Base-by-base conservation (phyloP, 352 stramenopile species). In the Peronosclerospora sorghi region DNA sequence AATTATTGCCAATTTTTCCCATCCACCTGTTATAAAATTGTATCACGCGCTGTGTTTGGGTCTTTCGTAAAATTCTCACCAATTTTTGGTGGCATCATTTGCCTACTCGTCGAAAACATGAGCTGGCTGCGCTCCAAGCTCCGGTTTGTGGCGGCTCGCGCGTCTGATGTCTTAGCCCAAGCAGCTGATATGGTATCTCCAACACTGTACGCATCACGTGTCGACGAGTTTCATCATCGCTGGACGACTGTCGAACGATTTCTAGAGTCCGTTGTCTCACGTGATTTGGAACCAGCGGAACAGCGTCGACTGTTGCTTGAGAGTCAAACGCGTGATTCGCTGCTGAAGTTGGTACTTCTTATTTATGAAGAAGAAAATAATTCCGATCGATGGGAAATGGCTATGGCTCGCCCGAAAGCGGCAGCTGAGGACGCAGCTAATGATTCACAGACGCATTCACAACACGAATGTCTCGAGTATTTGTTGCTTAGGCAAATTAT, bases 311-410 rank as follows among this genome's bases (percentile, higher is more conserved):
- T 86, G 34, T 52, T 91, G 32, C 67, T 83, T 14, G 75, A 91
- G 26, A 87, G 71, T 12, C 75, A 86, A 59, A 90, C 75, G 35
- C 71, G 75, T 39, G 77, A 93, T 45, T 86, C 75, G 43, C 54
- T 93, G 34, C 68, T 86, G 34, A 88, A 86, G 62, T 64, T 93
- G 38, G 80, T 93, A 55, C 62, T 89, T 56, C 65, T 93, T 18
- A 83, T 93, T 51, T 87, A 82, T 56, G 73, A 76, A 19, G 80
- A 93, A 42, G 80, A 93, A 38, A 85, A 79, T 49, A 74, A 68
- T 23, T 69, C 69, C 12, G 77, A 93, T 45, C 67, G 66, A 8
- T 59, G 76, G 41, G 75, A 87, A 51, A 59, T 89, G 43, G 61
- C 67, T 34, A 61, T 69, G 26, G 63, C 64, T 8, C 54, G 48